Conservation (phyloP, 257 asterid species). For the Lavandula angustifolia region DNA sequence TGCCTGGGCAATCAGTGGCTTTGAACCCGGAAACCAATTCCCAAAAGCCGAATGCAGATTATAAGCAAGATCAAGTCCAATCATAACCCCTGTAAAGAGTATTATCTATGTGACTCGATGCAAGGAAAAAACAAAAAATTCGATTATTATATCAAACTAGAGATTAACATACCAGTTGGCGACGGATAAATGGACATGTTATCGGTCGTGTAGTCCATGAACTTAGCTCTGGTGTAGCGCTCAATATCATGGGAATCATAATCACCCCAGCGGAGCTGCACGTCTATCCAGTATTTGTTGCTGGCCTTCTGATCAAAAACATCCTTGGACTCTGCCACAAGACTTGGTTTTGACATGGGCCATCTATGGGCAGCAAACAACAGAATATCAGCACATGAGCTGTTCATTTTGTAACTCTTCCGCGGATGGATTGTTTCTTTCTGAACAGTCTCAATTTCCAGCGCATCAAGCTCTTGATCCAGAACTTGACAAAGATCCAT, state of each 20-base stretch:
- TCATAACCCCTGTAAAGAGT: constrained; percentile 78
- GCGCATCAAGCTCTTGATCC: constrained; percentile 96
- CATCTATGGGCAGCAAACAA: constrained; percentile 99
- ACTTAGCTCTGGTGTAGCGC: constrained; percentile 91
- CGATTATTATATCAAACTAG: constrained; percentile 5
- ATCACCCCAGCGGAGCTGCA: constrained; percentile 99
- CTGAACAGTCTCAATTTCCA: constrained; percentile 99
- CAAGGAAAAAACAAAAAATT: neutral
- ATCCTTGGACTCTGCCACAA: constrained; percentile 97
- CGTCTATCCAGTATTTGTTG: constrained; percentile 97
- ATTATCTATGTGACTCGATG: neutral
- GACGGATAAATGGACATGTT: constrained; percentile 99
- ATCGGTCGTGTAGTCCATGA: constrained; percentile 98
- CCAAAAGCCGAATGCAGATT: constrained; percentile 98
- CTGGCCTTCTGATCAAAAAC: constrained; percentile 99
- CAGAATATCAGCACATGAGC: constrained; percentile 95
- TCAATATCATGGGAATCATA: constrained; percentile 98
- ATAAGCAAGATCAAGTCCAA: constrained; percentile 95
- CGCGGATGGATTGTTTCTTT: constrained; percentile 98
- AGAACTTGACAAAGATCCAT: constrained; percentile 99
- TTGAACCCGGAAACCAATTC: constrained; percentile 99
- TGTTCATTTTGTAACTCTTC: constrained; percentile 99
- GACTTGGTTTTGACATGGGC: constrained; percentile 99
- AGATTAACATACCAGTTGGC: constrained; percentile 71
- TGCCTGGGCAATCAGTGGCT: constrained; percentile 96